phyloP scores from a whole-genome alignment of 1,139 yeast species.

The Pneumocystis oryctolagi region DNA sequence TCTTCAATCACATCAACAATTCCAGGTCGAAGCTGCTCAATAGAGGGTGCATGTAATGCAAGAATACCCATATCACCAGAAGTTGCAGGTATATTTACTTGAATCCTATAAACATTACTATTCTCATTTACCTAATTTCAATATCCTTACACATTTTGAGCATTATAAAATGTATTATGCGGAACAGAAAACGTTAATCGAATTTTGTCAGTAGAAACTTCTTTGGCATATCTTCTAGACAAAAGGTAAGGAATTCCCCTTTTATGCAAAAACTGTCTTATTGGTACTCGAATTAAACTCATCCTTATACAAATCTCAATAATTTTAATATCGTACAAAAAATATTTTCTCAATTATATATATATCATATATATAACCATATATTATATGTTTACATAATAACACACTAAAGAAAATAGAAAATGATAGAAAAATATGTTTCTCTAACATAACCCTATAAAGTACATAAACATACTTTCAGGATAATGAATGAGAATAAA shows the following conservation, averaged over 20 bases:
- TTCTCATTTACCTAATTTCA: not conserved
- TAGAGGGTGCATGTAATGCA: constrained; percentile 96
- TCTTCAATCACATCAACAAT: constrained; percentile 79
- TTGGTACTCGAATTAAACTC: constrained; percentile 11
- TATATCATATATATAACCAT: no score
- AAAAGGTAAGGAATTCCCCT: constrained; percentile 47
- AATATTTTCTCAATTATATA: not conserved
- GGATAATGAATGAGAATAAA: constrained; percentile 14
- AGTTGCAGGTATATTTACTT: constrained; percentile 91
- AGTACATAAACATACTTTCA: constrained; percentile 14
- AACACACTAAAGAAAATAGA: not conserved
- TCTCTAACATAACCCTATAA: constrained; percentile 10
- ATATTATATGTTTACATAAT: constrained; percentile 11
- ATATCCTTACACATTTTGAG: constrained; percentile 9
- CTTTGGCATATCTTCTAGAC: constrained; percentile 71
- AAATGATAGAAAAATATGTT: constrained; percentile 8
- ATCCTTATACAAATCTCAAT: constrained; percentile 8
- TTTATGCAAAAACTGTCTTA: constrained; percentile 34
- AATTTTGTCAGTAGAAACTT: constrained; percentile 57
- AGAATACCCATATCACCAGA: constrained; percentile 95
- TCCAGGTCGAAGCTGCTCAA: constrained; percentile 95
- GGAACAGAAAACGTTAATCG: constrained; percentile 86
- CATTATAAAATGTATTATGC: constrained; percentile 26
- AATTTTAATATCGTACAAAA: constrained; percentile 7
- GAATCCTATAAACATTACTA: constrained; percentile 36